Evolutionary conservation across 1,139 yeast genomes (phyloP), one percentile per base, ranked within the genome.

Genomic region (Kluyveromyces marxianus): DNA sequence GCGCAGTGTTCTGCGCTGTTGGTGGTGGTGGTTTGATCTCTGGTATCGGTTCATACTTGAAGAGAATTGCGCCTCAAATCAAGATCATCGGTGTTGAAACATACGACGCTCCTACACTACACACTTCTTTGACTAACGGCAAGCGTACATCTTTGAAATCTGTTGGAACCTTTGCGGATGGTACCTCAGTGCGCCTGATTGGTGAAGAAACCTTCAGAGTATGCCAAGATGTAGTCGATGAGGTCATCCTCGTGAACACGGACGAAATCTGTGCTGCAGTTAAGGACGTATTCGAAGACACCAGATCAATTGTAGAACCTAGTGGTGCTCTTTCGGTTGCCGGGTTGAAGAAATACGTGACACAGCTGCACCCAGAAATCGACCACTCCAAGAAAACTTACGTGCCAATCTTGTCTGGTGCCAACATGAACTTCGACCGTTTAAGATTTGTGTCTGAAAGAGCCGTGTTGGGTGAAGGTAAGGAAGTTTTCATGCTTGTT

Each of bases 141-240:
- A 68, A 78, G 45, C 76, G 82, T 54, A 78, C 77, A 10, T 63
- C 71, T 2, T 72, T 94, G 49, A 69, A 73, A 32, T 72, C 75
- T 29, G 97, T 90, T 7, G 99, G 99, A n/a, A 72, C 85, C n/a
- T 92, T 92, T 68, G 98, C 98, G n/a, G 99, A 92, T 66, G 99
- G 98, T 60, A 89, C 99, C n/a, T 97, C 98, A 3, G 99, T 92
- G 39, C 86, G 83, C 59, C 67, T 83, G 8, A 74, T 89, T 31
- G 99, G 99, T 47, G 84, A 82, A 52, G 98, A 94, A 67, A 84
- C 96, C 14, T 92, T 88, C 75, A 75, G 95, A 59, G 74, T 90
- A 25, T 81, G 92, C 55, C 70, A 75, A 54, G 79, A 84, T 42
- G 80, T 81, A 48, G 88, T 92, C 7, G 97, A 94, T 62, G 97